phyloP scores from a whole-genome alignment of 768 basidiomycete species.

The Amanita rimosa region DNA sequence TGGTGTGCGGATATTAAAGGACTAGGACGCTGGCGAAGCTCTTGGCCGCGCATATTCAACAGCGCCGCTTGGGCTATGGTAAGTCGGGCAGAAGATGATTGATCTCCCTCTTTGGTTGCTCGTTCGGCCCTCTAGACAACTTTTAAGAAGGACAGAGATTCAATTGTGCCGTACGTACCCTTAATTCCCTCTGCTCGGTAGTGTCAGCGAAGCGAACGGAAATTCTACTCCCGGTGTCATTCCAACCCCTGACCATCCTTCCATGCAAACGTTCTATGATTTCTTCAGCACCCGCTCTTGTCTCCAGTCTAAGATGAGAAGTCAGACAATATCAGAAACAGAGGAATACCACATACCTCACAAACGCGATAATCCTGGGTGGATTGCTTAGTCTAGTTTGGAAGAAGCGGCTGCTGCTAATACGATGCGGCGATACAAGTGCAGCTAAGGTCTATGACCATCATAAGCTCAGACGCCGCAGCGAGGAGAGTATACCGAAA shows the following conservation, averaged over 20 bases:
- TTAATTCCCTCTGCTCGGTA: conserved; percentile 62
- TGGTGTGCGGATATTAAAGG: conserved; percentile 14
- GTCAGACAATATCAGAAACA: conserved; percentile 5
- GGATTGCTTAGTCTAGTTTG: conserved; percentile 69
- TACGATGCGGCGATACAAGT: conserved; percentile 58
- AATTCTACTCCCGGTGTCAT: conserved; percentile 66
- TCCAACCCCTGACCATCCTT: conserved; percentile 69
- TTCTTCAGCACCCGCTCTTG: conserved; percentile 62
- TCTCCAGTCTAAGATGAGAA: conserved; percentile 45
- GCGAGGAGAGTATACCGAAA: not conserved
- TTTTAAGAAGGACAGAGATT: not conserved
- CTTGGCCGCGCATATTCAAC: conserved; percentile 64
- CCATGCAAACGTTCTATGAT: conserved; percentile 71
- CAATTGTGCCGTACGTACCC: conserved; percentile 34
- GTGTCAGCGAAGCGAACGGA: conserved; percentile 77
- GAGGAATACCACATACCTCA: conserved; percentile 36
- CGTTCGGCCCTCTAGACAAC: conserved; percentile 49
- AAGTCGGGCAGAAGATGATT: conserved; percentile 43
- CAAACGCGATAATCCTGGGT: conserved; percentile 73
- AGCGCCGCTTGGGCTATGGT: conserved; percentile 74
- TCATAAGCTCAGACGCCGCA: not conserved
- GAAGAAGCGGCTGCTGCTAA: conserved; percentile 71
- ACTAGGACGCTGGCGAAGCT: conserved; percentile 23
- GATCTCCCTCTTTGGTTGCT: conserved; percentile 44
- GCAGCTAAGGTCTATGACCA: conserved; percentile 43